These are phyloP conservation scores for Blastobotrys mokoenaii DNA, from an alignment of 805 yeast genomes.

Conservation along the genomic window DNA sequence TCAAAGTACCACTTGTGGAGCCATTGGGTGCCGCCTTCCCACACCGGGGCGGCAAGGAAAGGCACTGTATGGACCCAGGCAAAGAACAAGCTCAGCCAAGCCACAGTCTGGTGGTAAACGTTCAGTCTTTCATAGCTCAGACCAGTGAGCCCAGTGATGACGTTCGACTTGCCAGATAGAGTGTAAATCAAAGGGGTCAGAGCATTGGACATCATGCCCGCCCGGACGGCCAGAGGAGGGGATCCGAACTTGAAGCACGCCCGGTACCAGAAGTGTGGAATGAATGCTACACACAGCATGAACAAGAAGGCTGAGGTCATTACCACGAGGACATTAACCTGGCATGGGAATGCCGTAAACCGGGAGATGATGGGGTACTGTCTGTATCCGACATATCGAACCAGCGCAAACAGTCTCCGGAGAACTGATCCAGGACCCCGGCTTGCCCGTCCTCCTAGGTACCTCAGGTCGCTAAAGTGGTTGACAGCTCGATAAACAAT, in stretches of 20 bases:
- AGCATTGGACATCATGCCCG: constrained; percentile 17
- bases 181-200: constrained; percentile 18
- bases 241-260: constrained; percentile 15
- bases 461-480: constrained; percentile 5
- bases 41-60: constrained; percentile 9
- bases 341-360: constrained; percentile 8
- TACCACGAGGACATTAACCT: constrained; percentile 8
- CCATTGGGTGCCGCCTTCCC: constrained; percentile 14
- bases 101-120: constrained; percentile 12
- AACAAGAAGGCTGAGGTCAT: constrained; percentile 6
- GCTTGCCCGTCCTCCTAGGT: neutral
- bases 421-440: neutral
- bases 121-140: constrained; percentile 15
- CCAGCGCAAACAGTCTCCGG: constrained; percentile 6
- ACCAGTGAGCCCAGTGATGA: constrained; percentile 15
- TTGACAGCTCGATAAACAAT: constrained; percentile 7
- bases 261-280: constrained; percentile 14
- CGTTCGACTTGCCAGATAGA: constrained; percentile 14
- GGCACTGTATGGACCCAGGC: constrained; percentile 15
- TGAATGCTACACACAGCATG: constrained; percentile 7
- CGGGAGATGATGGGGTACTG: constrained; percentile 3
- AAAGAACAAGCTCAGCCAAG: constrained; percentile 13
- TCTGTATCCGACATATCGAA: constrained; percentile 12
- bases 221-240: constrained; percentile 16
- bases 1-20: constrained; percentile 1